Base-by-base conservation (phyloP, 2,329 filamentous ascomycete species). In the Geosmithia putterillii region DNA sequence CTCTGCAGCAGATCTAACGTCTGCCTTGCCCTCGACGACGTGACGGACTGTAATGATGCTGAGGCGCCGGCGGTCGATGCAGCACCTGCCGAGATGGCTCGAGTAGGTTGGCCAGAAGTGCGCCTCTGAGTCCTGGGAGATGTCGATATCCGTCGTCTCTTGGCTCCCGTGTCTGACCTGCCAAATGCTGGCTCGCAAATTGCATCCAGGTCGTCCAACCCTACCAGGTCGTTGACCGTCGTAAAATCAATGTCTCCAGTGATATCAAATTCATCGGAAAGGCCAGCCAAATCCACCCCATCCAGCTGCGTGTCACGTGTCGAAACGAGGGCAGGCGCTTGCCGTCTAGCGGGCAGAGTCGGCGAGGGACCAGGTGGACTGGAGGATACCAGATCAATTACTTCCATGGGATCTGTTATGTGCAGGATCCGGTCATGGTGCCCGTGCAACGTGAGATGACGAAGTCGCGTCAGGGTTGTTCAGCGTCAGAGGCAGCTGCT, bases 231-330 rank as follows among this genome's bases (percentile, higher is more conserved):
- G 6, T 28, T 37, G 41, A 48, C 36, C 42, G 40, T 54, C 46
- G 44, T 50, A 7, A 58, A 56, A 7, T 62, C 59, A 2, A 67
- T 45, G 8, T 64, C 59, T 4, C 60, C 54, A 1, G 61, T 66
- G 7, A 56, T 59, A 37, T 70, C 64, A 41, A 66, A 67, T 38
- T 70, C 67, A 20, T 44, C 42, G 17, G 42, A 44, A 12, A 44
- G 32, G 7, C 38, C 22, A 20, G 38, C 22, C 15, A 20, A 39
- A 23, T 39, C 18, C 28, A 32, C 28, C 4, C 10, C 15, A 32
- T 32, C 10, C 28, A 32, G 28, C 28, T 32, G 10, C 15, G 28
- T 14, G 10, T 32, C 28, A 14, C 15, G 10, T 32, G 28, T 32
- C n/a, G n/a, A n/a, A n/a, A n/a, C n/a, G n/a, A 7, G 28, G 10